Evolutionary conservation across 2,329 filamentous ascomycete genomes (phyloP).

Genomic region (Epichloe sp.): DNA sequence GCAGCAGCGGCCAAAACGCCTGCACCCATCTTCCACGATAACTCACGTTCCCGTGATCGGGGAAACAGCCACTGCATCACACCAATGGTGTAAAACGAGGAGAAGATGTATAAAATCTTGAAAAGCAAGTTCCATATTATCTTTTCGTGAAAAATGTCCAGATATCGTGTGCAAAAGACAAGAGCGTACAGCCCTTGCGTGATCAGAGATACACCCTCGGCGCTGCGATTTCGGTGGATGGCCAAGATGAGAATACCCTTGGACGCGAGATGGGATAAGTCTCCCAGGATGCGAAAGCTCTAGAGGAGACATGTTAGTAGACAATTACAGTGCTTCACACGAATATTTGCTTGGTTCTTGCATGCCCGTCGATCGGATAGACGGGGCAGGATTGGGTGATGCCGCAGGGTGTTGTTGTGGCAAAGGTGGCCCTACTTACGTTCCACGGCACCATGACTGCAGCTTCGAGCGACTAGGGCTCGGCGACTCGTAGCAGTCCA

Average conservation of each 20-base stretch:
- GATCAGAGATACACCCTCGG: slow-evolving; percentile 84
- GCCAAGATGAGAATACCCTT: slow-evolving; percentile 86
- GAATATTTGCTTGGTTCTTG: not conserved
- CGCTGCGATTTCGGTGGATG: slow-evolving; percentile 77
- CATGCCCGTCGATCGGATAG: not conserved
- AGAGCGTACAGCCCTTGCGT: slow-evolving; percentile 77
- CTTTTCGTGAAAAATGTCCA: slow-evolving; percentile 57
- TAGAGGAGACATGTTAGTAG: slow-evolving; percentile 13
- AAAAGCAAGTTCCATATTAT: slow-evolving; percentile 62
- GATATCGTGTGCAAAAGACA: slow-evolving; percentile 79
- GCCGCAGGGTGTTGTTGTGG: not conserved
- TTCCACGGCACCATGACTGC: slow-evolving; percentile 28
- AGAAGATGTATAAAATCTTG: slow-evolving; percentile 79
- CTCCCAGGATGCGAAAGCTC: slow-evolving; percentile 66
- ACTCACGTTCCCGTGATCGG: slow-evolving; percentile 77
- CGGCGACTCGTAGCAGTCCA: not conserved
- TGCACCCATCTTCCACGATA: slow-evolving; percentile 82
- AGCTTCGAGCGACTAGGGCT: slow-evolving; percentile 7
- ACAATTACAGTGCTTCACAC: not conserved
- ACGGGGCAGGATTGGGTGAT: not conserved
- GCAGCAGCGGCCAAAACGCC: slow-evolving; percentile 53
- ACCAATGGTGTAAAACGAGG: slow-evolving; percentile 73
- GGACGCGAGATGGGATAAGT: slow-evolving; percentile 71
- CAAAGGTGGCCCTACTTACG: slow-evolving; percentile 14
- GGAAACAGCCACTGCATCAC: slow-evolving; percentile 81